Conservation (phyloP, 2,329 filamentous ascomycete genomes). For the Neofusicoccum umdonicola region DNA sequence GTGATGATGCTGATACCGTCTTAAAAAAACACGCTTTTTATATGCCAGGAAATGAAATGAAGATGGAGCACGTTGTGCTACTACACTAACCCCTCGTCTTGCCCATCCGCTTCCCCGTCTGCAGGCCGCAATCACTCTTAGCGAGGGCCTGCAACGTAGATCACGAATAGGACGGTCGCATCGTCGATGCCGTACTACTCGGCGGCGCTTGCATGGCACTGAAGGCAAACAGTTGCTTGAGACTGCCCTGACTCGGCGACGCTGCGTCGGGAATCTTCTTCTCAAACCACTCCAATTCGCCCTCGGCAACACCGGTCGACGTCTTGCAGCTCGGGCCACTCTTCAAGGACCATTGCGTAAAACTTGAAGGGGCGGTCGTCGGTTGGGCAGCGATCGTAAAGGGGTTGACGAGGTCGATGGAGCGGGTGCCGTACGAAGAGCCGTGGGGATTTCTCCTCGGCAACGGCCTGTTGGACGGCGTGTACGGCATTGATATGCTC, state of each 20-base stretch:
- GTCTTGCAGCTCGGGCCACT: slow-evolving; percentile 32
- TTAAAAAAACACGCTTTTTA: slow-evolving; percentile 9
- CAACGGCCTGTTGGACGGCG: slow-evolving; percentile 36
- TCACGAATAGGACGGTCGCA: slow-evolving; percentile 11
- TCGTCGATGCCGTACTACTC: slow-evolving; percentile 13
- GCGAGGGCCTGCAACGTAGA: not conserved
- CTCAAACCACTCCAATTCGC: slow-evolving; percentile 35
- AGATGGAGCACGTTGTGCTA: slow-evolving; percentile 3
- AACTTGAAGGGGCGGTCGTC: slow-evolving; percentile 33
- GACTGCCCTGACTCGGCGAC: slow-evolving; percentile 36
- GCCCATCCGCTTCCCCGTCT: slow-evolving; percentile 2
- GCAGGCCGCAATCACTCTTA: slow-evolving; percentile 4
- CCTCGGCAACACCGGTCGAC: slow-evolving; percentile 34
- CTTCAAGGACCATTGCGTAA: slow-evolving; percentile 33
- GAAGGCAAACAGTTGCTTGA: slow-evolving; percentile 35
- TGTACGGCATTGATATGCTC: slow-evolving; percentile 45
- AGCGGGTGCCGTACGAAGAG: slow-evolving; percentile 39
- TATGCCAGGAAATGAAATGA: slow-evolving; percentile 5
- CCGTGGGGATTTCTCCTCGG: slow-evolving; percentile 40
- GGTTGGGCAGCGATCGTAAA: slow-evolving; percentile 24
- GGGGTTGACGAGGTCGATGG: slow-evolving; percentile 46
- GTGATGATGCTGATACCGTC: not conserved
- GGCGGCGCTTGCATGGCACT: slow-evolving; percentile 18
- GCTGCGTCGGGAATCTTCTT: slow-evolving; percentile 33
- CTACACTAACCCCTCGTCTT: not conserved